phyloP scores from a whole-genome alignment of 768 basidiomycete genomes.

The Amanita polypyramis region DNA sequence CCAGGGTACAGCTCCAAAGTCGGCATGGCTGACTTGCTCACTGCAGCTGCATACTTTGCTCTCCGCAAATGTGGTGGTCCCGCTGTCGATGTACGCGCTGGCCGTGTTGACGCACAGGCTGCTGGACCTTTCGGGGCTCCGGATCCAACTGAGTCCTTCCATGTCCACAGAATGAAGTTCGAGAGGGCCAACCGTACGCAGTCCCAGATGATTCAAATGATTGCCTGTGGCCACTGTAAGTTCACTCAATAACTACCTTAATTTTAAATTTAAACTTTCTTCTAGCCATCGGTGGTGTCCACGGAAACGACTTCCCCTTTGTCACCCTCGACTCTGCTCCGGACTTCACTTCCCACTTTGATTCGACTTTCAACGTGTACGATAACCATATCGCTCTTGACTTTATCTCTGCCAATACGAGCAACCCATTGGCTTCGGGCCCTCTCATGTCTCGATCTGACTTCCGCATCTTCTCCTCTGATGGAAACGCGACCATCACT shows the following conservation, averaged over 20 bases:
- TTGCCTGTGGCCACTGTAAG: slow-evolving; percentile 22
- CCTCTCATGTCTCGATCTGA: neutral
- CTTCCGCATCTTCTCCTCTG: neutral
- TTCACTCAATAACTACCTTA: neutral
- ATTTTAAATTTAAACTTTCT: neutral
- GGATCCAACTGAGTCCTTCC: slow-evolving; percentile 16
- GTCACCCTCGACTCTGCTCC: neutral
- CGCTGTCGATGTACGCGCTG: slow-evolving; percentile 19
- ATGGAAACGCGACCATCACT: neutral
- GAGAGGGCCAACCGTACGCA: slow-evolving; percentile 19
- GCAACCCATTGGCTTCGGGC: neutral
- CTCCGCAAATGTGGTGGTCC: slow-evolving; percentile 23
- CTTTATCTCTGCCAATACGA: slow-evolving; percentile 2
- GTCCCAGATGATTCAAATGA: slow-evolving; percentile 22
- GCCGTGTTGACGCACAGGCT: slow-evolving; percentile 21
- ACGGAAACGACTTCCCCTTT: slow-evolving; percentile 17
- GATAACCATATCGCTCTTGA: slow-evolving; percentile 2
- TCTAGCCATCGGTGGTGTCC: slow-evolving; percentile 20
- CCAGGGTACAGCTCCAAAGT: slow-evolving; percentile 1
- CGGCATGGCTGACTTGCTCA: slow-evolving; percentile 21
- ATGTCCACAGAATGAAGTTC: slow-evolving; percentile 17
- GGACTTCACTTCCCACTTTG: neutral
- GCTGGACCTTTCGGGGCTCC: slow-evolving; percentile 24
- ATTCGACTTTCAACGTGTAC: slow-evolving; percentile 2
- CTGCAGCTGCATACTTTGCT: slow-evolving; percentile 18